Percentiles rank a stretch among this genome's conserved stretches.
Conservation (phyloP, 2,329 filamentous ascomycete species). For the Exophiala sp. region DNA sequence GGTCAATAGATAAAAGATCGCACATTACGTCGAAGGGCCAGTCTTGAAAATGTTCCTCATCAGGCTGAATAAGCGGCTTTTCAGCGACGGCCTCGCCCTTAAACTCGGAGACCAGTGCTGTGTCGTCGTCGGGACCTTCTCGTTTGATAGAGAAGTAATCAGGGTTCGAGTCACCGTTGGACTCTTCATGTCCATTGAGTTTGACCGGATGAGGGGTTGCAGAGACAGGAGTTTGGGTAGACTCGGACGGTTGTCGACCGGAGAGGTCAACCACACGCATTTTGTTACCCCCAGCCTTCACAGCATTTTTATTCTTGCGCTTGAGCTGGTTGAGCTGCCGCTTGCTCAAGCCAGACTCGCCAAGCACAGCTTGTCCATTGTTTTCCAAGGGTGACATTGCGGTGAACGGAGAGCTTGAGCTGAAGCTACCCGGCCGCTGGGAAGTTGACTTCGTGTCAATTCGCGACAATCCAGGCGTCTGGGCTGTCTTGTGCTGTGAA, state of each 20-base stretch:
- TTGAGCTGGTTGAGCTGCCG: slow-evolving; percentile 93
- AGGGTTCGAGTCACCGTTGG: slow-evolving; percentile 60
- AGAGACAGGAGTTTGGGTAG: slow-evolving; percentile 51
- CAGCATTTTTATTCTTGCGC: slow-evolving; percentile 85
- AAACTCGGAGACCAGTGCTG: slow-evolving; percentile 91
- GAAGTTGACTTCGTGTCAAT: slow-evolving; percentile 46
- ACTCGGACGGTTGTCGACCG: slow-evolving; percentile 61
- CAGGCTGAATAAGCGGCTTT: slow-evolving; percentile 79
- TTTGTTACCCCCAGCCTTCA: slow-evolving; percentile 85
- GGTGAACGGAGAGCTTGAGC: slow-evolving; percentile 39
- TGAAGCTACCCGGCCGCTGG: slow-evolving; percentile 45
- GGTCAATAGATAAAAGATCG: slow-evolving; percentile 87
- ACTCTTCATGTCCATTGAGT: slow-evolving; percentile 55
- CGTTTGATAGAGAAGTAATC: slow-evolving; percentile 93
- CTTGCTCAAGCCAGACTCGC: slow-evolving; percentile 76
- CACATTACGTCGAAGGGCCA: slow-evolving; percentile 95
- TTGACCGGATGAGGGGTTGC: slow-evolving; percentile 57
- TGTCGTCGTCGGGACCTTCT: slow-evolving; percentile 76
- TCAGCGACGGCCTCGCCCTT: slow-evolving; percentile 78
- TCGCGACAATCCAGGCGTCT: slow-evolving; percentile 43
- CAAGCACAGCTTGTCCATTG: slow-evolving; percentile 41
- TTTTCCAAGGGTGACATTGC: slow-evolving; percentile 49
- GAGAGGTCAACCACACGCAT: slow-evolving; percentile 85
- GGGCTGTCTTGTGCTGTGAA: slow-evolving; percentile 40
- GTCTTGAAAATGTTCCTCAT: slow-evolving; percentile 73